Evolutionary conservation across 1,139 yeast species (phyloP), one percentile per base, ranked within the genome.

Genomic region (Suhomyces yuchorum): DNA sequence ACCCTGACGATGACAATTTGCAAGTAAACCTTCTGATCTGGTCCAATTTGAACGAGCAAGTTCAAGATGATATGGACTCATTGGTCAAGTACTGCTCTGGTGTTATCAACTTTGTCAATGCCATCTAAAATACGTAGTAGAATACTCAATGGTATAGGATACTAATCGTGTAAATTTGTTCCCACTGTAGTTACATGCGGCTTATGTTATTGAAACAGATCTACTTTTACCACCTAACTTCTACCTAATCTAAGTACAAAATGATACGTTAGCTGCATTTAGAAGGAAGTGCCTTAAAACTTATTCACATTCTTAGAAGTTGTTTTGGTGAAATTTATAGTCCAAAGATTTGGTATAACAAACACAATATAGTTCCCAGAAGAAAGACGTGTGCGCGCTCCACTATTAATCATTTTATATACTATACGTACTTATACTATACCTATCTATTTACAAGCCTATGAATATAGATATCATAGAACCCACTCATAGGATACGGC

Each of bases 31-130:
- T 90, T 42, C 69, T 69, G 12, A 56, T 59, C 9, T 85, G 89
- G 88, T 70, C 73, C 45, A 56, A 53, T 2, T 68, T 61, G 19
- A 85, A 83, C 55, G 57, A 61, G 19, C 56, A 53, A 0, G 78
- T 75, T 46, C 73, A 76, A 37, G 72, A 71, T 11, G 73, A 76
- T 26, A 66, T 93, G 59, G 96, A 90, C 57, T 81, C 79, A 28
- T 68, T 89, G 51, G 81, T 84, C 24, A 88, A 91, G 62, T 91
- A 85, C 67, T 89, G 97, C 64, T 77, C 95, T 1, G 95, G 97
- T 52, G 92, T 92, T 9, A 71, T 89, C 37, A 79, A 75, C 55
- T 85, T 88, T 59, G 72, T 91, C 42, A 62, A 73, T 7, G 66
- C 76, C 28, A 68, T 68, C 37, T 73, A 62, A 23, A 30, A 11